Conservation (phyloP, 305 asterid genomes). For the Fraxinus paxiana region DNA sequence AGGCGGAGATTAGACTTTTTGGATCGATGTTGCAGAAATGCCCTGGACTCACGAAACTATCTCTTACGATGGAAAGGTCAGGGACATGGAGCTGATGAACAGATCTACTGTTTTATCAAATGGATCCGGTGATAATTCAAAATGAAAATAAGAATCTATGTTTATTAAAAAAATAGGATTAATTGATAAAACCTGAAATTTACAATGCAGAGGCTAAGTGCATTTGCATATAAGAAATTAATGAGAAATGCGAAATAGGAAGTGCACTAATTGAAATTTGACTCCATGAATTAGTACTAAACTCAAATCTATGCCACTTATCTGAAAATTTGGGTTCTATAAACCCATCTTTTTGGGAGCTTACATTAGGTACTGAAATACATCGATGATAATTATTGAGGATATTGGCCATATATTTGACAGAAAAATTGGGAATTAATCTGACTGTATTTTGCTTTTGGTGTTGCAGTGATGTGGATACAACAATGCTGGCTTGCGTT, state of each 20-base stretch:
- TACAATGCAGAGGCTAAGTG: not conserved
- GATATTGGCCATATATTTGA: constrained; percentile 6
- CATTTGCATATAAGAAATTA: not conserved
- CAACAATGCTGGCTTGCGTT: constrained; percentile 85
- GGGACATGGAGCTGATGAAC: constrained; percentile 24
- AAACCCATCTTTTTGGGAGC: not conserved
- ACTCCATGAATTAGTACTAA: not conserved
- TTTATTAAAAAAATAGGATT: constrained; percentile 10
- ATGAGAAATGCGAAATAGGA: not conserved
- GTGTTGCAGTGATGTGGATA: constrained; percentile 79
- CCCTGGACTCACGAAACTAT: constrained; percentile 61
- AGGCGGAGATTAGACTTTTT: constrained; percentile 65
- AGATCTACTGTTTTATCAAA: constrained; percentile 34
- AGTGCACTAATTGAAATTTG: not conserved
- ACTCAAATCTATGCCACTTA: not conserved
- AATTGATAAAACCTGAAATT: not conserved
- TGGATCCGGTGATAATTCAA: constrained; percentile 14
- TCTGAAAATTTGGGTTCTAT: constrained; percentile 11
- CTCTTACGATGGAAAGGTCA: constrained; percentile 81
- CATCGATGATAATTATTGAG: not conserved
- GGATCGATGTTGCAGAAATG: constrained; percentile 92
- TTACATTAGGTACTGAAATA: not conserved
- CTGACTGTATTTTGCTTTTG: constrained; percentile 23
- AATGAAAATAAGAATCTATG: constrained; percentile 11
- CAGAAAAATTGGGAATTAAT: constrained; percentile 11